phyloP scores from a whole-genome alignment of 176 grass and related monocot genomes.

The Oryza glumipatula region DNA sequence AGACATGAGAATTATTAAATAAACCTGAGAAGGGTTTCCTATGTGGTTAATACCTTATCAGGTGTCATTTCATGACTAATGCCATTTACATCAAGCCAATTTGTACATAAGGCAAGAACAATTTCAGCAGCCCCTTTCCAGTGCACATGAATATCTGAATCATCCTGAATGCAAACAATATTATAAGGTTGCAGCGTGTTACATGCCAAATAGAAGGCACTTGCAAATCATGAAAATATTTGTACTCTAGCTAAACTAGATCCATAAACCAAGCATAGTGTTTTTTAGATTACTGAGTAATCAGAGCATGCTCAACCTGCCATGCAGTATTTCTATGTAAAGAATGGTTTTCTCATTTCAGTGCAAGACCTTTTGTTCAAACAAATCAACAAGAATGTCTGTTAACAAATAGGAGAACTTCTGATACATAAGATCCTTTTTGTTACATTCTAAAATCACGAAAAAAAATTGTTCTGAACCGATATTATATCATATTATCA shows the following conservation, averaged over 20 bases:
- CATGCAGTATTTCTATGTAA: conserved; percentile 14
- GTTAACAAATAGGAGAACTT: conserved; percentile 7
- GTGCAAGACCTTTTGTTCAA: neutral
- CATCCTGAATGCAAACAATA: conserved; percentile 50
- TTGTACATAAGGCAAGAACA: conserved; percentile 72
- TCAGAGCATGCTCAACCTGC: neutral
- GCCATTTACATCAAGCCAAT: conserved; percentile 68
- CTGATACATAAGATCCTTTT: neutral
- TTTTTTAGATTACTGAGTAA: conserved; percentile 20
- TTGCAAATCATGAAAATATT: conserved; percentile 18
- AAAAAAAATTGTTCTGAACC: conserved; percentile 10
- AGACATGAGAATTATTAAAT: conserved; percentile 10
- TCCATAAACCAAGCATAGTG: conserved; percentile 2
- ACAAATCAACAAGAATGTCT: neutral
- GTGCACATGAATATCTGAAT: conserved; percentile 74
- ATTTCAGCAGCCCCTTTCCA: conserved; percentile 99
- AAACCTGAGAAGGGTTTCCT: conserved; percentile 9
- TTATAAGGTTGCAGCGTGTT: neutral
- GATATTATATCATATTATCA: neutral
- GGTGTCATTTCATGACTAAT: conserved; percentile 53
- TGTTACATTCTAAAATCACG: conserved; percentile 7
- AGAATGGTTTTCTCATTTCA: conserved; percentile 3
- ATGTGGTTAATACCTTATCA: conserved; percentile 53
- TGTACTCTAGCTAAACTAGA: conserved; percentile 15
- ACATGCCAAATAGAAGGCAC: conserved; percentile 19